These are phyloP conservation scores for Solanum virginianum DNA, from an alignment of 257 asterid species.

Conservation along the genomic window DNA sequence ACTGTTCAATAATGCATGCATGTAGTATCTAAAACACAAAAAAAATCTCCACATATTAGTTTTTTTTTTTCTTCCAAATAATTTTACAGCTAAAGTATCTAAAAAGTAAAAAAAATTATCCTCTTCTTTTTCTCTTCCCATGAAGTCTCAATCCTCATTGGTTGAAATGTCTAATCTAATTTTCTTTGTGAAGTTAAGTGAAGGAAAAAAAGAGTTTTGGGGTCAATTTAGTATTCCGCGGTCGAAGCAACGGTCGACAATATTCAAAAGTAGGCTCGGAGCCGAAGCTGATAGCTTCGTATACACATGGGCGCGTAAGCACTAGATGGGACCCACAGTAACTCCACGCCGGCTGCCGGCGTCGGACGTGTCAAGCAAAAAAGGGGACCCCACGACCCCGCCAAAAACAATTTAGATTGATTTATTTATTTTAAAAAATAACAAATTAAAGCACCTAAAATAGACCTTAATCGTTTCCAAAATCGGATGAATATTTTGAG, in stretches of 20 bases:
- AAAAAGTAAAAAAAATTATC: no score
- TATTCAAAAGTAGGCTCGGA: background rate
- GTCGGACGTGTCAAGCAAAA: background rate
- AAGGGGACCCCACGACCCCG: constrained; percentile 3
- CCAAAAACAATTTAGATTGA: background rate
- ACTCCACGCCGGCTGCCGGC: constrained; percentile 42
- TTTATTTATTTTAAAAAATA: background rate
- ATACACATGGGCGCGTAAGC: background rate
- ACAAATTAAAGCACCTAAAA: no score
- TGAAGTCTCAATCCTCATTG: background rate
- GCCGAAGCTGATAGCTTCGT: constrained; percentile 8
- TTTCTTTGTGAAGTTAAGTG: background rate
- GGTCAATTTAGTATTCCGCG: background rate
- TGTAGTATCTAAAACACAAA: no score
- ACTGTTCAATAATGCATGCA: no score
- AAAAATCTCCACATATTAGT: no score
- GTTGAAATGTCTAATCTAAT: background rate
- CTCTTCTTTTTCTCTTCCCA: background rate
- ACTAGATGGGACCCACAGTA: background rate
- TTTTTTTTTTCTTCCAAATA: no score
- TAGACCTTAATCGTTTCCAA: background rate
- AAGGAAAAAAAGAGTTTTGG: background rate
- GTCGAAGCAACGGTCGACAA: background rate
- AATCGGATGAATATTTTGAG: background rate
- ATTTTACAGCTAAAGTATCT: no score